phyloP scores from a whole-genome alignment of 371 early-diverging fungal species.

The Mucor irregularis region DNA sequence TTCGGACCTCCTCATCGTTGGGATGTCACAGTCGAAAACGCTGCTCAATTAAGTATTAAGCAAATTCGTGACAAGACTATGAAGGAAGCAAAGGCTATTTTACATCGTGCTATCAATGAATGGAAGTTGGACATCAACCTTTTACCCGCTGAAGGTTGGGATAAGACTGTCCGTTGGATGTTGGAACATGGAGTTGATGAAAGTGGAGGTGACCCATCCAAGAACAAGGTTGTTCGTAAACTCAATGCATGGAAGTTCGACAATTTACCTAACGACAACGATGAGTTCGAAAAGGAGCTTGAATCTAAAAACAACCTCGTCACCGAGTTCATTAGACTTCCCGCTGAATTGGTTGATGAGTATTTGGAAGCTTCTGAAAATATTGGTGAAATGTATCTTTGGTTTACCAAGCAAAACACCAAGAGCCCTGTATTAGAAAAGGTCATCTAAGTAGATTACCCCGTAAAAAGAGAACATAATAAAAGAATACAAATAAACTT shows the following conservation, averaged over 20 bases:
- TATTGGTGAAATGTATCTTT: conserved; percentile 53
- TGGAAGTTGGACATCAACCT: conserved; percentile 45
- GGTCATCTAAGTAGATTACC: not conserved
- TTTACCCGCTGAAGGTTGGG: conserved; percentile 47
- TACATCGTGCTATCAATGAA: conserved; percentile 27
- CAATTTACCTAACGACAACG: conserved; percentile 31
- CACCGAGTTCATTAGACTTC: conserved; percentile 42
- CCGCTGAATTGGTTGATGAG: conserved; percentile 27
- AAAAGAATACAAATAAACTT: not conserved
- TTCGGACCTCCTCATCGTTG: conserved; percentile 50
- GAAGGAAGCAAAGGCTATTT: conserved; percentile 24
- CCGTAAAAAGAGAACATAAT: too few relatives aligned
- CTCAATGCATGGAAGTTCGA: conserved; percentile 50
- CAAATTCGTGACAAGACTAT: conserved; percentile 27
- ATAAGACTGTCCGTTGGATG: conserved; percentile 39
- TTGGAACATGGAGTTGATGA: conserved; percentile 26
- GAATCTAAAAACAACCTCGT: conserved; percentile 31
- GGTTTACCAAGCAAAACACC: conserved; percentile 38
- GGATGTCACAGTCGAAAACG: conserved; percentile 37
- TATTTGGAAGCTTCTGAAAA: conserved; percentile 33
- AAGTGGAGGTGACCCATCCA: conserved; percentile 17
- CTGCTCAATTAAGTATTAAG: conserved; percentile 1
- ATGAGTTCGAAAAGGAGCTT: conserved; percentile 48
- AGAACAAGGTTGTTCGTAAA: conserved; percentile 34
- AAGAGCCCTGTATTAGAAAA: conserved; percentile 6